A percentile compares a stretch with the other conserved stretches of the same genome.
Evolutionary conservation across 192 early-diverging fungal genomes (phyloP).

Genomic region (Geranomyces michiganensis): DNA sequence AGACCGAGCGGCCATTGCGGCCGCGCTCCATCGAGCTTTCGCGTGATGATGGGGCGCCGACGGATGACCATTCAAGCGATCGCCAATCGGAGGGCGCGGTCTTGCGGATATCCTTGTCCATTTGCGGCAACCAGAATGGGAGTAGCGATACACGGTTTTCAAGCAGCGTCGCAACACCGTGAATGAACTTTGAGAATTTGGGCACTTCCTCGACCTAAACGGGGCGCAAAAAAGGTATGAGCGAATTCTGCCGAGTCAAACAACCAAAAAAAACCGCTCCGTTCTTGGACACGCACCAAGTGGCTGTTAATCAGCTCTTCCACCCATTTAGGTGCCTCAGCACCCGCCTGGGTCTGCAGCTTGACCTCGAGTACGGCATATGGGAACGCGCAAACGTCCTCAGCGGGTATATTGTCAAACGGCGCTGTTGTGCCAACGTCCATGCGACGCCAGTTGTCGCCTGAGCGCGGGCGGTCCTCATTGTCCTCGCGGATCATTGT

Average conservation of each 20-base stretch:
- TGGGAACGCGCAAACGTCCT: constrained; percentile 84
- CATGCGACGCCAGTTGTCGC: constrained; percentile 86
- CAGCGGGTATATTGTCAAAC: constrained; percentile 78
- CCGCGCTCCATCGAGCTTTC: constrained; percentile 25
- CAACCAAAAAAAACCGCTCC: background rate
- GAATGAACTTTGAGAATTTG: constrained; percentile 98
- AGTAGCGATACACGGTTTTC: constrained; percentile 75
- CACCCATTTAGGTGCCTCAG: constrained; percentile 93
- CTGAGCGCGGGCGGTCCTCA: constrained; percentile 64
- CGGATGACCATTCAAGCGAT: constrained; percentile 30
- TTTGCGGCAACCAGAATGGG: constrained; percentile 95
- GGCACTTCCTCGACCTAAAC: constrained; percentile 80
- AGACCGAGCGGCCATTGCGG: background rate
- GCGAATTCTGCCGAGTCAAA: background rate
- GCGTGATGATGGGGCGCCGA: constrained; percentile 16
- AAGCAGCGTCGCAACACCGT: constrained; percentile 84
- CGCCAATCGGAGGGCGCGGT: constrained; percentile 48
- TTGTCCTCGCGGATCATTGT: constrained; percentile 97
- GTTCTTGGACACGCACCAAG: constrained; percentile 51
- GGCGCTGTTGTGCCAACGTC: constrained; percentile 80
- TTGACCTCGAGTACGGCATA: constrained; percentile 98
- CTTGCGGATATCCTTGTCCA: constrained; percentile 93
- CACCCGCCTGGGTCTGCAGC: constrained; percentile 89
- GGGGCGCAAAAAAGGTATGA: background rate
- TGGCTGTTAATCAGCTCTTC: constrained; percentile 86